Conservation (phyloP, 139 green algal genomes). For the Trebouxia sp. region DNA sequence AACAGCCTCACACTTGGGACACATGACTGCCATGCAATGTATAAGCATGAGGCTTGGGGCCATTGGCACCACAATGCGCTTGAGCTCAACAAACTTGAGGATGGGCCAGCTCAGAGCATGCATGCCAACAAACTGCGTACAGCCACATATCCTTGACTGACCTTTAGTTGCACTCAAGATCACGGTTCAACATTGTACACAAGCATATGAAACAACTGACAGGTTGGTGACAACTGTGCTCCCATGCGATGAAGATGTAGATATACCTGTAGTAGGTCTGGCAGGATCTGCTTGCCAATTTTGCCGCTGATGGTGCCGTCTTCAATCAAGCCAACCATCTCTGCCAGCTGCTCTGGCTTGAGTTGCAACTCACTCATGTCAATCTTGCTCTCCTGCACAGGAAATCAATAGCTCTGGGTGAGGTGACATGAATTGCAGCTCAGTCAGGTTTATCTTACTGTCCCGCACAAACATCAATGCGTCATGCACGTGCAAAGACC, state of each 20-base stretch:
- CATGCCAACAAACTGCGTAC: no score
- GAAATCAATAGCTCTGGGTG: neutral
- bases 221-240: no score
- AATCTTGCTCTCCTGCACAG: constrained; percentile 54
- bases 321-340: constrained; percentile 95
- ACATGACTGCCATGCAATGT: neutral
- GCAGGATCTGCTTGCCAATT: constrained; percentile 95
- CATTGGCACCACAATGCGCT: no score
- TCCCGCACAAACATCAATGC: neutral
- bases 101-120: no score
- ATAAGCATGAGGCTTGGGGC: no score
- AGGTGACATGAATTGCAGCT: neutral
- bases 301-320: constrained; percentile 91
- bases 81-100: no score
- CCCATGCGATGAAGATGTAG: neutral
- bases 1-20: neutral
- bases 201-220: no score
- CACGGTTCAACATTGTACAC: no score
- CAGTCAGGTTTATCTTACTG: no score
- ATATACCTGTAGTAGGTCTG: constrained; percentile 71
- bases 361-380: constrained; percentile 28
- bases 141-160: no score
- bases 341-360: constrained; percentile 64
- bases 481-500: no score
- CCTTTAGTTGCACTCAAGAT: no score